Evolutionary conservation across 208 protist genomes (phyloP).

Genomic region (Angomonas ambiguus): DNA sequence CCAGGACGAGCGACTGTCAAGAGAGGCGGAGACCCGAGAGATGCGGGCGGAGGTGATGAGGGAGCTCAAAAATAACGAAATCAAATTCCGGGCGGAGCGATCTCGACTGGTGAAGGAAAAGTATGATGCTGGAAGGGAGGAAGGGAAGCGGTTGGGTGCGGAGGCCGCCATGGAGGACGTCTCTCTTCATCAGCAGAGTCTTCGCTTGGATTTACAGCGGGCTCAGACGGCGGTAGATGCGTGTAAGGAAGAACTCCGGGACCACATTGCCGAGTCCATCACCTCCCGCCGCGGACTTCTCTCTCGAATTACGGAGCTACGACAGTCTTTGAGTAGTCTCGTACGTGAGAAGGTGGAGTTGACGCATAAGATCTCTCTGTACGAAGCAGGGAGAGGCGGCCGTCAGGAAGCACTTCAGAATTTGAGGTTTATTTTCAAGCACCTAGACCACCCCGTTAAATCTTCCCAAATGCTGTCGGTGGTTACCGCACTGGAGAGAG

Average conservation of each 20-base stretch:
- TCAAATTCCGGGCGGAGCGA: constrained; percentile 40
- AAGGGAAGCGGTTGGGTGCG: constrained; percentile 40
- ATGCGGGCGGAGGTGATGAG: constrained; percentile 60
- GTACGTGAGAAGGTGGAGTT: constrained; percentile 22
- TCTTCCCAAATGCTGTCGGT: constrained; percentile 17
- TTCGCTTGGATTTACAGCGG: constrained; percentile 51
- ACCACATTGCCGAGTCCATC: constrained; percentile 42
- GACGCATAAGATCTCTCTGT: constrained; percentile 16
- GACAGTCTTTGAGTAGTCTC: constrained; percentile 15
- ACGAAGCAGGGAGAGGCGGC: constrained; percentile 7
- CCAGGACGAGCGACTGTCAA: constrained; percentile 63
- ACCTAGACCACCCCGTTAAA: constrained; percentile 4
- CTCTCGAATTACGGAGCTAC: constrained; percentile 17
- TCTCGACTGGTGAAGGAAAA: constrained; percentile 49
- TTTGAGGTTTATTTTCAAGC: background rate
- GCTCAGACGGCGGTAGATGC: constrained; percentile 39
- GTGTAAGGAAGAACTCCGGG: constrained; percentile 49
- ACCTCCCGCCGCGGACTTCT: constrained; percentile 30
- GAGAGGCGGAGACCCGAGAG: constrained; percentile 42
- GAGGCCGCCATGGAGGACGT: constrained; percentile 38
- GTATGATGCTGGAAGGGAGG: constrained; percentile 29
- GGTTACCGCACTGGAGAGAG: constrained; percentile 11
- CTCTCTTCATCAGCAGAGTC: constrained; percentile 40
- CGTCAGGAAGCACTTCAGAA: background rate
- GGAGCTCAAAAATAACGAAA: constrained; percentile 53